Conservation (phyloP, 306 rosid species). For the Corylus heterophylla region DNA sequence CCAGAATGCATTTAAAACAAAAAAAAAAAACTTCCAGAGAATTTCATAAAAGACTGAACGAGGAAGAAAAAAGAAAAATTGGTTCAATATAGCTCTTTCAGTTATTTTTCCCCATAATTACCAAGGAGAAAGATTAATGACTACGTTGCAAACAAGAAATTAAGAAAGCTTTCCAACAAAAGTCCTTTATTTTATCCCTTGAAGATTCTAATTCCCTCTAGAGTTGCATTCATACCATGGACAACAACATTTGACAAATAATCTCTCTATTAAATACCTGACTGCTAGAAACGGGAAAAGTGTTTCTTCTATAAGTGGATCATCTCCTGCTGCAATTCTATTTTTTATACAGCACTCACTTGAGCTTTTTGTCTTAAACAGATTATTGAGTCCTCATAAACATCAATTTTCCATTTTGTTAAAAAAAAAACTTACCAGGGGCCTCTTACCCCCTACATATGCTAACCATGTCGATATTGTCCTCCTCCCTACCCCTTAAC, state of each 20-base stretch:
- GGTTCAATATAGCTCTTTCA: not conserved
- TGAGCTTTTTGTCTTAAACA: no score
- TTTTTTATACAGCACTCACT: no score
- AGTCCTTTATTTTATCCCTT: not conserved
- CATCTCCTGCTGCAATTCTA: no score
- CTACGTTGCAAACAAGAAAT: not conserved
- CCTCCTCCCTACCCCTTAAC: not conserved
- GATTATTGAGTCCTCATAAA: no score
- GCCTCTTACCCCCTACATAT: not conserved
- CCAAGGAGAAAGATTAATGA: not conserved
- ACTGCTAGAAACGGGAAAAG: no score
- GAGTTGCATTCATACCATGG: not conserved
- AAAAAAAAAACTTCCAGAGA: not conserved
- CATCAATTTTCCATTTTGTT: no score
- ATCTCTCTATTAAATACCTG: no score
- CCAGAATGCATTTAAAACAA: not conserved
- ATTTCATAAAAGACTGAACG: not conserved
- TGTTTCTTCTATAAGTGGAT: no score
- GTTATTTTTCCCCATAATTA: not conserved
- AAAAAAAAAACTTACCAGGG: not conserved
- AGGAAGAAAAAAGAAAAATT: not conserved
- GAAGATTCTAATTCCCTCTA: no score
- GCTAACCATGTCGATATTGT: not conserved
- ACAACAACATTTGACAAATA: not conserved
- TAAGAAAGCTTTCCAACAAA: not conserved